Evolutionary conservation across 371 early-diverging fungal species (phyloP).

Genomic region (Thermomucor indicae-seudaticae): DNA sequence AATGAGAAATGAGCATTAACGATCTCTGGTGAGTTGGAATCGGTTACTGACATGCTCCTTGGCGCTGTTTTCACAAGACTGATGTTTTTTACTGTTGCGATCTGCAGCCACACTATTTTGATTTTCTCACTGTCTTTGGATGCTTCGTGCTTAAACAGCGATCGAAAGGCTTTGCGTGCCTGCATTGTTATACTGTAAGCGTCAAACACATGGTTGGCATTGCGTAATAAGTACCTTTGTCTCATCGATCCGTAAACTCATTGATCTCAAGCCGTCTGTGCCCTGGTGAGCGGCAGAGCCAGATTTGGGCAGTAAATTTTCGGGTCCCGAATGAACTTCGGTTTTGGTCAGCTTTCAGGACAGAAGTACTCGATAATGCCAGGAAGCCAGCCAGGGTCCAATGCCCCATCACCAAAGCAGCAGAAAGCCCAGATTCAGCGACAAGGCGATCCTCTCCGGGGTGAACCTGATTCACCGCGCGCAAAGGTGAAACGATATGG

Average conservation of each 20-base stretch:
- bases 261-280: no score
- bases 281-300: no score
- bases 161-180: constrained; percentile 31
- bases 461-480: no score
- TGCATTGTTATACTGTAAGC: background rate
- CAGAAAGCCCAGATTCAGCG: no score
- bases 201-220: background rate
- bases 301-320: no score
- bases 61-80: constrained; percentile 16
- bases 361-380: no score
- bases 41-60: constrained; percentile 26
- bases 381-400: no score
- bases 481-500: no score
- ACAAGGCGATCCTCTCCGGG: no score
- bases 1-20: background rate
- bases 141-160: constrained; percentile 30
- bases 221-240: background rate
- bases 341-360: no score
- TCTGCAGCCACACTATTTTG: constrained; percentile 36
- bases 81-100: constrained; percentile 21
- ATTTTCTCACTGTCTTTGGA: constrained; percentile 12
- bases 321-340: no score
- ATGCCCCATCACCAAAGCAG: no score
- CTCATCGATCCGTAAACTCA: constrained; percentile 9
- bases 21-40: background rate